These are phyloP conservation scores for Rhodamnia rubescens DNA, from an alignment of 345 rosid genomes.

Conservation along the genomic window DNA sequence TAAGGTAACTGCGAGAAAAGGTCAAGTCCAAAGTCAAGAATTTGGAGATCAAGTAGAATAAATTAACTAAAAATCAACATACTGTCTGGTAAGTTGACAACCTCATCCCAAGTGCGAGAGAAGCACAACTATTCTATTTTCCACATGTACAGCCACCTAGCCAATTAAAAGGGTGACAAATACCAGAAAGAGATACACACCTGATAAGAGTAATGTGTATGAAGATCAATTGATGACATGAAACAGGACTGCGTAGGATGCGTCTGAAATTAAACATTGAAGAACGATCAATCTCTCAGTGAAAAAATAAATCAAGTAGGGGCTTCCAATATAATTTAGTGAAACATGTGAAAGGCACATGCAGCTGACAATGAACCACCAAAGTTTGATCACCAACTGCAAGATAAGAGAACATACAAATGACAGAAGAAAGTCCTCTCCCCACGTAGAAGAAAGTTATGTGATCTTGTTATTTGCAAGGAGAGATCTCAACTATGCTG, in stretches of 20 bases:
- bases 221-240: conserved; percentile 97
- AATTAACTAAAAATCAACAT: not conserved
- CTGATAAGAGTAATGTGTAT: conserved; percentile 98
- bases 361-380: not conserved
- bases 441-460: not conserved
- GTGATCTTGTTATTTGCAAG: not conserved
- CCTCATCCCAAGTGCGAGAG: not conserved
- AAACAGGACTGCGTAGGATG: conserved; percentile 99
- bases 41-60: not conserved
- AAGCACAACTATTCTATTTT: not conserved
- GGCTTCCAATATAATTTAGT: not conserved
- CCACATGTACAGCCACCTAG: not conserved
- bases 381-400: not conserved
- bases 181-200: conserved; percentile 17
- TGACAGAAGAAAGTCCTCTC: not conserved
- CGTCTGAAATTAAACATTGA: conserved; percentile 44
- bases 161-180: not conserved
- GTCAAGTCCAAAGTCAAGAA: not conserved
- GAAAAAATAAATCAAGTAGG: not conserved
- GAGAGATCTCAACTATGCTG: not conserved
- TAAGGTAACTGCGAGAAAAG: not conserved
- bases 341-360: not conserved
- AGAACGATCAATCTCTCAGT: not conserved
- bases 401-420: not conserved
- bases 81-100: not conserved